Conservation (phyloP, 805 yeast genomes). For the Metschnikowia orientalis region DNA sequence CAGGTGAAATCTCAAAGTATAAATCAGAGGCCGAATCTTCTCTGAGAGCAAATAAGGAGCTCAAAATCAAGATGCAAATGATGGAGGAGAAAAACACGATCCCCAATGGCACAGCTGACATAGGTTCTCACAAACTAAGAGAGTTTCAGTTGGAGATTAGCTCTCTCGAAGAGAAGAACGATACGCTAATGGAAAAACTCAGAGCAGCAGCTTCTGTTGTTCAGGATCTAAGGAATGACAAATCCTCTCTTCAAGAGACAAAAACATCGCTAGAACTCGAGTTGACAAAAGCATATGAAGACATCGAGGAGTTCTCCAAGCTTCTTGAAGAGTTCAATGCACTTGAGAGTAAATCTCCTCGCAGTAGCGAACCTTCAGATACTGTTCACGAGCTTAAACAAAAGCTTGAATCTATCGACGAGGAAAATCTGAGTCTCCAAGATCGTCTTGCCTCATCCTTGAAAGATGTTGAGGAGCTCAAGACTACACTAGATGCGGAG, state of each 20-base stretch:
- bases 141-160: constrained; percentile 10
- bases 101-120: too few species aligned
- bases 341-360: not conserved
- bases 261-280: constrained; percentile 10
- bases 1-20: constrained; percentile 25
- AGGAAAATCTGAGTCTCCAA: constrained; percentile 15
- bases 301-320: constrained; percentile 9
- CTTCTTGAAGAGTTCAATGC: constrained; percentile 11
- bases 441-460: not conserved
- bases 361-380: too few species aligned
- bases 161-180: constrained; percentile 26
- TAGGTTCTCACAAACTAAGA: constrained; percentile 11
- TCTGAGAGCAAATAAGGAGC: constrained; percentile 21
- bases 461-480: constrained; percentile 6
- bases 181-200: constrained; percentile 39
- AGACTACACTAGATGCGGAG: constrained; percentile 1
- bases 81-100: constrained; percentile 12
- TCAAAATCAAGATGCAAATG: constrained; percentile 21
- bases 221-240: constrained; percentile 26
- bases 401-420: constrained; percentile 1
- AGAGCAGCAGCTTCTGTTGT: constrained; percentile 36
- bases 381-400: not conserved
- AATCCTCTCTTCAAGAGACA: constrained; percentile 4
- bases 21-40: constrained; percentile 20
- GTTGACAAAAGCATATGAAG: constrained; percentile 14